phyloP scores from a whole-genome alignment of 1,284 basidiomycete species.

The Puccinia polysora region DNA sequence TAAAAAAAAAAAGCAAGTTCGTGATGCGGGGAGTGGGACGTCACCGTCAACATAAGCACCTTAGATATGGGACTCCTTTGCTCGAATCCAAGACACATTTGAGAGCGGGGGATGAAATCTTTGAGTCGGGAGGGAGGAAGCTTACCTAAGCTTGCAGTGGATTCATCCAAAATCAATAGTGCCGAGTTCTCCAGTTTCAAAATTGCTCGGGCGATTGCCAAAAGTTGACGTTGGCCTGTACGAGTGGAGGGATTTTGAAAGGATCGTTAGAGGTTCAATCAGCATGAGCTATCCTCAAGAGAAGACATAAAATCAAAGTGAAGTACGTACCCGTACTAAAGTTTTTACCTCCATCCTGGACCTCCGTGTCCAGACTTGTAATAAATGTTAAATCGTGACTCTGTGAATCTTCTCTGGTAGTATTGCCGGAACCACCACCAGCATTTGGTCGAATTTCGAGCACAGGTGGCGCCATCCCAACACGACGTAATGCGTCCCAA shows the following conservation, averaged over 20 bases:
- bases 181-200: conserved; percentile 52
- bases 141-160: conserved; percentile 43
- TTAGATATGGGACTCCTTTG: neutral
- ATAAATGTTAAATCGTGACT: conserved; percentile 43
- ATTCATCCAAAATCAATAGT: conserved; percentile 52
- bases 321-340: conserved; percentile 49
- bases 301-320: neutral
- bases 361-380: conserved; percentile 50
- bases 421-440: conserved; percentile 25
- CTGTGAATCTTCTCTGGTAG: conserved; percentile 44
- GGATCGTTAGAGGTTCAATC: neutral
- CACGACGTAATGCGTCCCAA: conserved; percentile 34
- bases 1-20: neutral
- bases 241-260: neutral
- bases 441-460: neutral
- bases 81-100: neutral
- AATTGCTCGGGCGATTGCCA: conserved; percentile 53
- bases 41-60: too few relatives aligned
- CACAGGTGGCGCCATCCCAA: conserved; percentile 27
- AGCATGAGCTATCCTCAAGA: neutral
- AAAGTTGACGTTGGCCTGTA: conserved; percentile 50
- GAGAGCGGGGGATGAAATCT: neutral
- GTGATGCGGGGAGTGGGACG: too few relatives aligned
- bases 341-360: conserved; percentile 52
- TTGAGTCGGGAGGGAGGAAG: neutral